These are phyloP conservation scores for Rhizopogon hawkerae DNA, from an alignment of 1,284 basidiomycete genomes.

Conservation along the genomic window DNA sequence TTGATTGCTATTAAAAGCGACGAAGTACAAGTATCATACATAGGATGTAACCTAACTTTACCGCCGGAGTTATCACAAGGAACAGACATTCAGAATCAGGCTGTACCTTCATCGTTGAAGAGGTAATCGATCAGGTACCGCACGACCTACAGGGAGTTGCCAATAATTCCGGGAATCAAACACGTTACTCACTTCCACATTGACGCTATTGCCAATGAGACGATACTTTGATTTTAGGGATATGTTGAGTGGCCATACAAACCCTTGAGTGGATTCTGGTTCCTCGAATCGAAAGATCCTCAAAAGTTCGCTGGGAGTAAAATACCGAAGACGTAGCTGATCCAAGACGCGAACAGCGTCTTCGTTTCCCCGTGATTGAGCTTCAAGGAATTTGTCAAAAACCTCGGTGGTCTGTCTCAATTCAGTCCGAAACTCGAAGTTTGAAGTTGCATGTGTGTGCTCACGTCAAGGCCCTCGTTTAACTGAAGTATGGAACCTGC, in stretches of 20 bases:
- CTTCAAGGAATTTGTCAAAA: constrained; percentile 50
- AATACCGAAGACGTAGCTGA: constrained; percentile 58
- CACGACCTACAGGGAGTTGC: constrained; percentile 16
- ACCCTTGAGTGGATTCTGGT: constrained; percentile 19
- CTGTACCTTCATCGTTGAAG: constrained; percentile 7
- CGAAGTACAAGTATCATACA: too few species aligned
- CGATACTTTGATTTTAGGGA: constrained; percentile 62
- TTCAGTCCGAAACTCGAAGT: constrained; percentile 5
- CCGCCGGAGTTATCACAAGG: background rate
- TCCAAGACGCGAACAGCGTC: constrained; percentile 47
- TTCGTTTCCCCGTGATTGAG: constrained; percentile 31
- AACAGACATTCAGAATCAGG: background rate
- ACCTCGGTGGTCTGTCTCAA: constrained; percentile 46
- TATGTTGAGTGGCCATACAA: constrained; percentile 52
- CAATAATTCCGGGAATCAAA: background rate
- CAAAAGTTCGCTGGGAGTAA: constrained; percentile 61
- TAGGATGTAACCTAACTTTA: too few species aligned
- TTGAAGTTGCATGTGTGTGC: constrained; percentile 16
- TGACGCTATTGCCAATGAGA: constrained; percentile 73
- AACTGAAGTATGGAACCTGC: constrained; percentile 67
- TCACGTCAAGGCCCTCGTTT: constrained; percentile 56
- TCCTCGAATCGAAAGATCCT: constrained; percentile 54
- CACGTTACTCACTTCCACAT: constrained; percentile 45
- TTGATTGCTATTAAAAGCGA: too few species aligned
- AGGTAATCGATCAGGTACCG: constrained; percentile 21